Evolutionary conservation across 2,329 filamentous ascomycete genomes (phyloP), one percentile per base, ranked within the genome.

Genomic region (Cladobotryum protrusum): DNA sequence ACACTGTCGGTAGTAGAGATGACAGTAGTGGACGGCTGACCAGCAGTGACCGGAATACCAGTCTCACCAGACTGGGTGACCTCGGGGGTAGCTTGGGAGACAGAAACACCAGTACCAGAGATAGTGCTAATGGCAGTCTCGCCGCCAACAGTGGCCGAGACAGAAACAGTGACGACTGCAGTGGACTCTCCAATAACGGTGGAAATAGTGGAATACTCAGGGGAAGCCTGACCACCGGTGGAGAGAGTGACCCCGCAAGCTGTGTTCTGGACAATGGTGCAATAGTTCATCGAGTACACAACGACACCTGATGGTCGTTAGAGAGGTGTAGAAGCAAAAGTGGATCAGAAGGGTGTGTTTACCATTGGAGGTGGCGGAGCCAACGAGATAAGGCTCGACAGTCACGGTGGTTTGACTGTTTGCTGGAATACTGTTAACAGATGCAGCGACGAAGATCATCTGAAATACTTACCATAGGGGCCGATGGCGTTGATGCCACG

Each of bases 281-380:
- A 71, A 48, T 66, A 54, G 57, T 67, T 69, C 56, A 68, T 61
- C 24, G 66, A 62, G 54, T 66, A 65, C 40, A 70, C 53, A 29
- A 65, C 47, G 18, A 57, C 55, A 2, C 66, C 67, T 70, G 40
- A 1, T 15, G 18, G 5, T 17, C n/a, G n/a, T 41, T 5, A 52
- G 49, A 14, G 29, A 18, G 7, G 4, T n/a, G 2, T 6, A 15
- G 43, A 7, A 47, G 37, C 42, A 50, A 43, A 34, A 40, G 40
- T 43, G 18, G 20, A 35, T 24, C n/a, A 18, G 17, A 20, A 17
- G 13, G 33, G 43, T 13, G 5, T 7, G 52, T 54, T 52, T 60
- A 67, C 68, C 67, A 11, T 61, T 62, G 35, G 59, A 55, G 13
- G 64, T 66, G 45, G 59, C 58, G 43, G 62, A 59, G 15, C 66